A percentile compares a stretch with the other conserved stretches of the same genome.
These are phyloP conservation scores for Alternaria triticimaculans DNA, from an alignment of 2,329 filamentous ascomycete species.

Conservation along the genomic window DNA sequence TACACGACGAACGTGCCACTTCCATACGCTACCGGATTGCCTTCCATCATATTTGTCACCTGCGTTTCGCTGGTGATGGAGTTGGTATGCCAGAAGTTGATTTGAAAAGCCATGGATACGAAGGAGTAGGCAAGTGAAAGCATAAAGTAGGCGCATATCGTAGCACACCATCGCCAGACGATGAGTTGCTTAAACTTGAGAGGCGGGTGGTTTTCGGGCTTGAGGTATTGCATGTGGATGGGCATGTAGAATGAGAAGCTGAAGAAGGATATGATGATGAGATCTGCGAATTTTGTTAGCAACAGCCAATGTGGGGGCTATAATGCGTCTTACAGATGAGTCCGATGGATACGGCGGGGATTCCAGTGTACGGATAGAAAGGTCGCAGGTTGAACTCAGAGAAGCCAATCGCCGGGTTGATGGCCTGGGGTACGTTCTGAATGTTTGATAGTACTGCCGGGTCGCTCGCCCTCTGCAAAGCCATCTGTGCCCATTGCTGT, in stretches of 20 bases:
- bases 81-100: conserved; percentile 60
- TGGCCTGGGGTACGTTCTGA: conserved; percentile 58
- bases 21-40: conserved; percentile 63
- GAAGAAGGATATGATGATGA: conserved; percentile 73
- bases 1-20: conserved; percentile 66
- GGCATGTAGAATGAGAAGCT: conserved; percentile 70
- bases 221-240: conserved; percentile 66
- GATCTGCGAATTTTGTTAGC: conserved; percentile 40
- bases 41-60: conserved; percentile 42
- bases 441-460: conserved; percentile 52
- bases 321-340: conserved; percentile 57
- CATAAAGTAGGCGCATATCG: conserved; percentile 65
- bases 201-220: conserved; percentile 61
- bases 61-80: conserved; percentile 54
- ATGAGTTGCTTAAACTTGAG: conserved; percentile 66
- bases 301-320: not conserved
- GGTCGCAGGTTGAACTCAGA: conserved; percentile 65
- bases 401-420: conserved; percentile 64
- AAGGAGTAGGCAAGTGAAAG: conserved; percentile 68
- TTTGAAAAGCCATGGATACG: conserved; percentile 68
- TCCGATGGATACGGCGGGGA: conserved; percentile 66
- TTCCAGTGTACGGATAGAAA: conserved; percentile 62
- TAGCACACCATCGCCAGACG: conserved; percentile 64
- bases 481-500: conserved; percentile 51
- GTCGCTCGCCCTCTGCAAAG: conserved; percentile 53